Evolutionary conservation across 2,329 filamentous ascomycete species (phyloP), one percentile per base, ranked within the genome.

Genomic region (Teratosphaeria nubilosa): DNA sequence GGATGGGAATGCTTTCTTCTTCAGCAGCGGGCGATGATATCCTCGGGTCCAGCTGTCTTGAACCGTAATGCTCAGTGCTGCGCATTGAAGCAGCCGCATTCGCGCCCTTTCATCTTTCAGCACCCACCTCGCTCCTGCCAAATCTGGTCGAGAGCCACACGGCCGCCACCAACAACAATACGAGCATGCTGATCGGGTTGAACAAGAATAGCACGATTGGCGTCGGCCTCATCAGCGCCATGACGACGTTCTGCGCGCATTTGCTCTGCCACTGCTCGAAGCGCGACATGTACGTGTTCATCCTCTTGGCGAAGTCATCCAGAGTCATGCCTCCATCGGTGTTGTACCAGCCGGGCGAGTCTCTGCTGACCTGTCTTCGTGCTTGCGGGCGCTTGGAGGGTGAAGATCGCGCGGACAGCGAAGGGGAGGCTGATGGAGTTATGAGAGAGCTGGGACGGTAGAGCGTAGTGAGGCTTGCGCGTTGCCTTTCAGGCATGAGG

Each of bases 1-100:
- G 13, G 86, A 90, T 57, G 94, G 94, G 13, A 99, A 99, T 74
- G 85, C 89, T 0, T 96, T 96, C 73, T 99, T 99, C 61, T 72
- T 71, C 59, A 27, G 27, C 25, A n/a, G 48, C n/a, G 16, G 55
- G 1, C 51, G 48, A 52, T 53, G 20, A n/a, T 30, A 11, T 24
- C 22, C 22, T 27, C 6, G 13, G 41, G 16, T 48, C 20, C 9
- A 10, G n/a, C n/a, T 20, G n/a, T 16, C 2, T 5, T 9, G 11
- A 7, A 16, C 16, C 16, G 34, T 37, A 16, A 16, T 37, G 3
- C 34, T 37, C 34, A 37, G 16, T 6, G 34, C 34, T 16, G 34
- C 16, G n/a, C 10, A 22, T 5, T 11, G 16, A n/a, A 48, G 41
- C 41, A 48, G 41, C 41, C 4, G 20, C 5, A 3, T 11, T 20